These are phyloP conservation scores for Daedalea quercina DNA, from an alignment of 768 basidiomycete species.

Conservation along the genomic window DNA sequence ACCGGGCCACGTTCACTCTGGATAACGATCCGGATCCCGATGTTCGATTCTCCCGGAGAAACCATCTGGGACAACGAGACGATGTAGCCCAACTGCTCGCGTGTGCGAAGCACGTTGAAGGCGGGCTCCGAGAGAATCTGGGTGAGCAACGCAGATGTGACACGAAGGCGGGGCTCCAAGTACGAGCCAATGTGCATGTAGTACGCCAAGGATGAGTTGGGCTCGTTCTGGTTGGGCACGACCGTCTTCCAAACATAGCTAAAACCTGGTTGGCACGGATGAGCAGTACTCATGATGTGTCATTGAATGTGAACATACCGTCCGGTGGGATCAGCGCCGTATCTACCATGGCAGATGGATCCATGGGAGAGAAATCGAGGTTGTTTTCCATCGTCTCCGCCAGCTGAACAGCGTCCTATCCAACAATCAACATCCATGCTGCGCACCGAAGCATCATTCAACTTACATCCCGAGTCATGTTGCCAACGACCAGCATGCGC, in stretches of 20 bases:
- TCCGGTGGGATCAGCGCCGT: constrained; percentile 58
- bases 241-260: constrained; percentile 60
- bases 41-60: constrained; percentile 57
- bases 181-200: constrained; percentile 74
- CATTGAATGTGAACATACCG: constrained; percentile 34
- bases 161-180: constrained; percentile 56
- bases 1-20: constrained; percentile 81
- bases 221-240: constrained; percentile 78
- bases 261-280: constrained; percentile 39
- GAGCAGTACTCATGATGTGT: neutral
- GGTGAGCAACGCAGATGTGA: constrained; percentile 61
- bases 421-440: neutral
- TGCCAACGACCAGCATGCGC: constrained; percentile 75
- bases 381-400: constrained; percentile 66
- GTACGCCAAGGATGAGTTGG: constrained; percentile 84
- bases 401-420: constrained; percentile 70
- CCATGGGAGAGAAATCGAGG: constrained; percentile 48
- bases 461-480: constrained; percentile 75
- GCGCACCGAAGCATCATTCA: neutral
- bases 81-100: constrained; percentile 94
- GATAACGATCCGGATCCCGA: constrained; percentile 76
- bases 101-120: constrained; percentile 86
- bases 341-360: constrained; percentile 44
- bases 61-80: constrained; percentile 57
- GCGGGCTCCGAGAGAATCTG: constrained; percentile 89